A percentile compares a stretch with the other conserved stretches of the same genome.
These are phyloP conservation scores for Cercospora beticola DNA, from an alignment of 2,329 filamentous ascomycete species.

Conservation along the genomic window DNA sequence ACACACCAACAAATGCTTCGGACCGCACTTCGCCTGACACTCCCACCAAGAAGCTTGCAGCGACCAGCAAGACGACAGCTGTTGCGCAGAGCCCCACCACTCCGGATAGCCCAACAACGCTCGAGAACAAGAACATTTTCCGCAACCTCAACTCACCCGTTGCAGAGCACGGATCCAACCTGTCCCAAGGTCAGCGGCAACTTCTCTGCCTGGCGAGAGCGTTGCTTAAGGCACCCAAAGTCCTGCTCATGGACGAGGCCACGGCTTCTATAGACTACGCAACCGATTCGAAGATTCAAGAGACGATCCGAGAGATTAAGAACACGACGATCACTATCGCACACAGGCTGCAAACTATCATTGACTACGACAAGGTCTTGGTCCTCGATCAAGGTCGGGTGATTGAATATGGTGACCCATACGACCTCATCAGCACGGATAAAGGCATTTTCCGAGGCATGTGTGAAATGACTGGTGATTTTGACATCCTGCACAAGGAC, in stretches of 20 bases:
- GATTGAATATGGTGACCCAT: constrained; percentile 88
- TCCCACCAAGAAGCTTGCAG: constrained; percentile 31
- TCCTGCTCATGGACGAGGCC: constrained; percentile 98
- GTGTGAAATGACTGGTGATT: constrained; percentile 67
- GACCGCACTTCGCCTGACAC: constrained; percentile 27
- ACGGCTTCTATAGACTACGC: constrained; percentile 97
- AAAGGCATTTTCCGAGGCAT: constrained; percentile 66
- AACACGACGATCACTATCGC: constrained; percentile 96
- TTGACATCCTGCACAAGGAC: constrained; percentile 57
- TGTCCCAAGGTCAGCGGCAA: constrained; percentile 94
- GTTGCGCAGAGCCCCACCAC: constrained; percentile 37
- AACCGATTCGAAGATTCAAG: constrained; percentile 94
- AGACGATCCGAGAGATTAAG: constrained; percentile 87
- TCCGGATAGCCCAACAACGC: constrained; percentile 44
- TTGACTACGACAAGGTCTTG: constrained; percentile 96
- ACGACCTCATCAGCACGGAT: constrained; percentile 71
- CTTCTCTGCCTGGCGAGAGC: constrained; percentile 90
- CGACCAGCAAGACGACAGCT: constrained; percentile 37
- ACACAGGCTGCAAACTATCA: constrained; percentile 92
- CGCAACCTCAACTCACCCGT: constrained; percentile 79
- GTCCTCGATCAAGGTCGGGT: constrained; percentile 87
- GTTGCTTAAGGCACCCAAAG: constrained; percentile 84
- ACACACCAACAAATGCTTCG: constrained; percentile 33
- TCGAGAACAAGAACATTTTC: constrained; percentile 93
- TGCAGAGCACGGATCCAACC: constrained; percentile 85